Conservation (phyloP, 169 alveolate genomes). For the Plasmodium knowlesi region DNA sequence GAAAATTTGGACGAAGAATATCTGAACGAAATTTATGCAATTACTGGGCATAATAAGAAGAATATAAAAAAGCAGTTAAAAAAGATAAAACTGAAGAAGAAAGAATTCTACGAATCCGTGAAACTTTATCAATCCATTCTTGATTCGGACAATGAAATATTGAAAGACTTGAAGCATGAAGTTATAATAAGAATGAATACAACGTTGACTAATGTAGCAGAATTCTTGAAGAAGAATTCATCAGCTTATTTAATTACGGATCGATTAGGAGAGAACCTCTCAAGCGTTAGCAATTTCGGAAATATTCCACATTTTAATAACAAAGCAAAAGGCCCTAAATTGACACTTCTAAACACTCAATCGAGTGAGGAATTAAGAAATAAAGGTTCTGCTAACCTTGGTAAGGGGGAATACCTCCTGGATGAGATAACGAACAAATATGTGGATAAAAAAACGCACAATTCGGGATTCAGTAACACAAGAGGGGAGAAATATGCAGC, state of each 20-base stretch:
- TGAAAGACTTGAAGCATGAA: constrained; percentile 62
- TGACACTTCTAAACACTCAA: constrained; percentile 3
- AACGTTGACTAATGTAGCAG: constrained; percentile 34
- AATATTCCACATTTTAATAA: not conserved
- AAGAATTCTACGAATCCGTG: constrained; percentile 77
- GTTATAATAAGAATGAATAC: constrained; percentile 61
- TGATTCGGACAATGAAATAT: constrained; percentile 70
- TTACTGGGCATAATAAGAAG: constrained; percentile 47
- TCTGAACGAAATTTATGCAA: constrained; percentile 36
- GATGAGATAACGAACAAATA: not conserved
- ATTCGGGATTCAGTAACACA: not conserved
- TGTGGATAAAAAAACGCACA: not conserved
- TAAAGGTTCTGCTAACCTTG: not conserved
- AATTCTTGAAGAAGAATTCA: constrained; percentile 4
- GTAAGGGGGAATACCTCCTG: not conserved
- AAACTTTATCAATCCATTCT: constrained; percentile 79
- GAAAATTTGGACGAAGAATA: constrained; percentile 30
- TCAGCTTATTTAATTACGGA: not conserved
- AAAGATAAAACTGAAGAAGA: constrained; percentile 37
- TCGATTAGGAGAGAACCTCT: not conserved
- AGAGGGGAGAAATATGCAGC: not conserved
- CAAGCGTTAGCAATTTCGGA: not conserved
- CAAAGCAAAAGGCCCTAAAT: not conserved
- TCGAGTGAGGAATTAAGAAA: constrained; percentile 3
- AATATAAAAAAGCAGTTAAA: constrained; percentile 27